phyloP scores from a whole-genome alignment of 495 filamentous ascomycete genomes.

The Podospora conica region DNA sequence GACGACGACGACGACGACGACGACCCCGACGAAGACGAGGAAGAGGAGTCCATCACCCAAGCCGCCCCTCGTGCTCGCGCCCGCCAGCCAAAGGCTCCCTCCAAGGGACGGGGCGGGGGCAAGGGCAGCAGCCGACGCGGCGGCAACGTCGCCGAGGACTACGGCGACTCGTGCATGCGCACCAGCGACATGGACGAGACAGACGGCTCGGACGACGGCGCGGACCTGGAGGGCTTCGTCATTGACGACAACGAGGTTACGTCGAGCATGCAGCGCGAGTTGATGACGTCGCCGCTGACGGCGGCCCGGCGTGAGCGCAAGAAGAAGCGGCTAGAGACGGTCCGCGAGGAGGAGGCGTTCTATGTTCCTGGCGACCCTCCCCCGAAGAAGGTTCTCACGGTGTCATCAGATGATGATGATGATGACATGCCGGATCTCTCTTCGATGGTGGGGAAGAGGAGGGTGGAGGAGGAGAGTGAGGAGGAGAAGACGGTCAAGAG shows the following conservation, averaged over 20 bases:
- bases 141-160: constrained; percentile 34
- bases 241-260: constrained; percentile 38
- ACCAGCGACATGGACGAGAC: constrained; percentile 41
- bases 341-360: neutral
- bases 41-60: neutral
- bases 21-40: constrained; percentile 13
- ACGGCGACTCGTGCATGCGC: constrained; percentile 44
- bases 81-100: neutral
- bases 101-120: neutral
- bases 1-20: neutral
- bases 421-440: neutral
- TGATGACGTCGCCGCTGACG: neutral
- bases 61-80: neutral
- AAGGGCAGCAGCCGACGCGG: constrained; percentile 15
- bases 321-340: neutral
- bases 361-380: neutral
- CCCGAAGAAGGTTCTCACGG: neutral
- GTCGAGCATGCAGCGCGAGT: constrained; percentile 26
- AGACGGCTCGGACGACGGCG: constrained; percentile 42
- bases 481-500: no score
- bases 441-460: neutral
- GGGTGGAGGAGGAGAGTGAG: neutral
- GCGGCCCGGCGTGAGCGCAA: neutral
- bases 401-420: neutral
- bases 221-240: constrained; percentile 41